Conservation (phyloP, 345 rosid genomes). For the rapeseed (Brassica napus) region DNA sequence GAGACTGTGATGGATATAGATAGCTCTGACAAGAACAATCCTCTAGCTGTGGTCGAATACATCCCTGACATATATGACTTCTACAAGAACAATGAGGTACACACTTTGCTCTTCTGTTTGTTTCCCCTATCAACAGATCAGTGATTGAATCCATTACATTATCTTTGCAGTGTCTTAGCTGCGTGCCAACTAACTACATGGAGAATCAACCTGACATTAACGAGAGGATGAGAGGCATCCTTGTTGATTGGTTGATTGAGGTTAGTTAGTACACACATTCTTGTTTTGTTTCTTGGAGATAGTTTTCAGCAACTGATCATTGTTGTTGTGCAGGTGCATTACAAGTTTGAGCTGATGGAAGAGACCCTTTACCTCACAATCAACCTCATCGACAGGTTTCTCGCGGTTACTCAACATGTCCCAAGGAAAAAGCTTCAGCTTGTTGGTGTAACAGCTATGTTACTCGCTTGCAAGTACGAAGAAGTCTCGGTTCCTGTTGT, state of each 20-base stretch:
- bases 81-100: slow-evolving; percentile 82
- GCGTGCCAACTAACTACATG: slow-evolving; percentile 71
- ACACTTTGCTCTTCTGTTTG: neutral
- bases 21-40: slow-evolving; percentile 59
- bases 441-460: slow-evolving; percentile 93
- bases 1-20: slow-evolving; percentile 71
- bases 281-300: neutral
- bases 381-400: slow-evolving; percentile 88
- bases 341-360: slow-evolving; percentile 97
- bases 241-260: slow-evolving; percentile 95
- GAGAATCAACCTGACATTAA: slow-evolving; percentile 71
- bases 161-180: slow-evolving; percentile 53
- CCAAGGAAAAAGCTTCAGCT: slow-evolving; percentile 93
- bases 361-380: slow-evolving; percentile 90
- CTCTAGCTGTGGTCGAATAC: slow-evolving; percentile 84
- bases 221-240: slow-evolving; percentile 91
- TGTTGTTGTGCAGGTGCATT: slow-evolving; percentile 71
- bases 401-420: slow-evolving; percentile 52
- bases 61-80: slow-evolving; percentile 65
- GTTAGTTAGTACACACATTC: slow-evolving; percentile 30
- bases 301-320: neutral
- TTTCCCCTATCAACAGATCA: neutral
- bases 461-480: slow-evolving; percentile 97
- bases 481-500: slow-evolving; percentile 96
- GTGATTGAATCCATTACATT: neutral